Conservation (phyloP, 306 rosid genomes). For the Lotus japonicus region DNA sequence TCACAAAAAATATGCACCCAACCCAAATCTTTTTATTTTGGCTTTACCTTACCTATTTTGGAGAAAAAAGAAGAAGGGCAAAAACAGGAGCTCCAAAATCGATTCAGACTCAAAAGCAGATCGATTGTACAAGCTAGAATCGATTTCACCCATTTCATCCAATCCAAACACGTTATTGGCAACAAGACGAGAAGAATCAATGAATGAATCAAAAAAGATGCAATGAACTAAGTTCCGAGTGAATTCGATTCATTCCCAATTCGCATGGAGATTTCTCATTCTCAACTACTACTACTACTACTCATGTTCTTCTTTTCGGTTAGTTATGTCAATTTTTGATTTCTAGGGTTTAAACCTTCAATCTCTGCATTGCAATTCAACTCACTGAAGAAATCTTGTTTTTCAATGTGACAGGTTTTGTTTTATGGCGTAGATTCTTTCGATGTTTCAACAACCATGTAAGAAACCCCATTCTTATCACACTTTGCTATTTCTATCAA, state of each 20-base stretch:
- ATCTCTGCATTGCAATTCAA: background rate
- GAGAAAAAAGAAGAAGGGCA: background rate
- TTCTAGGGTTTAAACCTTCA: constrained; percentile 17
- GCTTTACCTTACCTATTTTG: background rate
- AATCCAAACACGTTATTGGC: too few species aligned
- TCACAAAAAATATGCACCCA: background rate
- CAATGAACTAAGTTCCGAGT: background rate
- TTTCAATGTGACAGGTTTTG: constrained; percentile 42
- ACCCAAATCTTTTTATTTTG: background rate
- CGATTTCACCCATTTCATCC: too few species aligned
- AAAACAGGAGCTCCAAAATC: background rate
- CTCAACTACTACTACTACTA: background rate
- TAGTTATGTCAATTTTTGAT: background rate
- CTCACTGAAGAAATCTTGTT: background rate
- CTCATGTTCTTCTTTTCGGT: constrained; percentile 39
- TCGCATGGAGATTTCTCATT: constrained; percentile 9
- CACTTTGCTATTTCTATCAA: background rate
- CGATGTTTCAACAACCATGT: constrained; percentile 40
- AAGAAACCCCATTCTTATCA: constrained; percentile 1
- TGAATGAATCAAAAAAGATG: background rate
- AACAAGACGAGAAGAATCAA: background rate
- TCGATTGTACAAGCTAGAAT: too few species aligned
- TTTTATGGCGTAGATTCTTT: constrained; percentile 28
- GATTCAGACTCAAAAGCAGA: too few species aligned
- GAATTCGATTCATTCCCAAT: constrained; percentile 5